Evolutionary conservation across 2,329 filamentous ascomycete genomes (phyloP), one percentile per base, ranked within the genome.

Genomic region (Fusarium bactridioides): DNA sequence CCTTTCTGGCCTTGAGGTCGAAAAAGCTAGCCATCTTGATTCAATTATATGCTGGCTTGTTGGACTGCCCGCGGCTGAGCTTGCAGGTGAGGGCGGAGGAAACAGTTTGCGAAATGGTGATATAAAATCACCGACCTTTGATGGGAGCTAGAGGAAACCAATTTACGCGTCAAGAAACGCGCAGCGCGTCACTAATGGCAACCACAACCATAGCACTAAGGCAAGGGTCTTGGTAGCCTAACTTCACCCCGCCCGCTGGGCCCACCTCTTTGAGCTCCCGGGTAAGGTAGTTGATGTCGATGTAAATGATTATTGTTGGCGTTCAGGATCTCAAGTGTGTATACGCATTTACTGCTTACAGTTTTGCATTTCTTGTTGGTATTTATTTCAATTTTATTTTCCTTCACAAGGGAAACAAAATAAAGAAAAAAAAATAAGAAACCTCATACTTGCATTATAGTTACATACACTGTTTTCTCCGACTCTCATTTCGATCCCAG

Each of bases 1-100:
- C 93, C 79, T 94, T 94, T 40, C 95, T 91, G 60, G 95, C 95
- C 83, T 97, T 97, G 78, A 98, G 88, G 81, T 97, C 95, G 84
- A 99, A 99, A 83, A 99, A 99, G 80, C 90, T 95, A 55, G 94
- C 90, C 93, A 98, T 97, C 3, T 43, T 60, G 44, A 54, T 41
- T 45, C 18, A 16, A 3, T 27, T 25, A 4, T 13, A 25, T 37
- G 25, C 21, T 51, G 38, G 27, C 37, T 40, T 13, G 38, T 25
- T 19, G 27, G 19, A 16, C 19, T 31, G 37, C 53, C 29, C 25
- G 29, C 21, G 38, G 19, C n/a, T 33, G 25, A 33, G 23, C 51
- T 41, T 27, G 50, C 27, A 25, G 35, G 21, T 31, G 47, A 40
- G 23, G 13, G 13, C 25, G 59, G 21, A 37, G 18, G 13, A 29